These are phyloP conservation scores for Fusarium floridanum DNA, from an alignment of 2,329 filamentous ascomycete genomes.

Conservation along the genomic window DNA sequence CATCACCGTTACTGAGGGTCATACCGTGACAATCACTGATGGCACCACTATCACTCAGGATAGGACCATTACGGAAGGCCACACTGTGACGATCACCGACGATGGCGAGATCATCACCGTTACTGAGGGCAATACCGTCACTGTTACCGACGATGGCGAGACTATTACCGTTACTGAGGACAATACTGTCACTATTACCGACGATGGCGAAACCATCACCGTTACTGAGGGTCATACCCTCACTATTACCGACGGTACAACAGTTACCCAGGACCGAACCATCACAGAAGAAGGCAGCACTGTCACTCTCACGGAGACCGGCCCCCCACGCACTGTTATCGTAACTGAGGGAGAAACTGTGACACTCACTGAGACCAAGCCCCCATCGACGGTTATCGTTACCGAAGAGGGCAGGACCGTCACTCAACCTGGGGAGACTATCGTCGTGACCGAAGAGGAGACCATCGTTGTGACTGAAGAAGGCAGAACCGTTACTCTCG, in stretches of 20 bases:
- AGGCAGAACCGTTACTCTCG: slow-evolving; percentile 18
- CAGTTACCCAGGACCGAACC: not conserved
- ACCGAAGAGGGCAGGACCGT: not conserved
- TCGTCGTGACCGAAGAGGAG: slow-evolving; percentile 8
- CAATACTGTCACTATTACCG: no score
- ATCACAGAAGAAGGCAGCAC: not conserved
- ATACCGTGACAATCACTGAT: slow-evolving; percentile 12
- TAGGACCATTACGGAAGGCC: not conserved
- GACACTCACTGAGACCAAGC: not conserved
- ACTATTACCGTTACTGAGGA: no score
- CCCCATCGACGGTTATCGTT: slow-evolving; percentile 9
- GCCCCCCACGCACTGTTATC: slow-evolving; percentile 7
- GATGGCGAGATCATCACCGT: slow-evolving; percentile 6
- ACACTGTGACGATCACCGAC: not conserved
- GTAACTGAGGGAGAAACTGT: slow-evolving; percentile 15
- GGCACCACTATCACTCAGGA: slow-evolving; percentile 3
- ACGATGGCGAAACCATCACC: no score
- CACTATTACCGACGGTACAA: slow-evolving; percentile 5
- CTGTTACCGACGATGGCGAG: no score
- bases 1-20: not conserved
- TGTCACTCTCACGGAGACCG: not conserved
- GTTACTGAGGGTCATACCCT: not conserved
- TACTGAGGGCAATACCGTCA: slow-evolving; percentile 7
- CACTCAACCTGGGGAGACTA: no score
- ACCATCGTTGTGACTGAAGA: slow-evolving; percentile 33